Base-by-base conservation (phyloP, 495 filamentous ascomycete species). In the Ascodesmis nigricans region DNA sequence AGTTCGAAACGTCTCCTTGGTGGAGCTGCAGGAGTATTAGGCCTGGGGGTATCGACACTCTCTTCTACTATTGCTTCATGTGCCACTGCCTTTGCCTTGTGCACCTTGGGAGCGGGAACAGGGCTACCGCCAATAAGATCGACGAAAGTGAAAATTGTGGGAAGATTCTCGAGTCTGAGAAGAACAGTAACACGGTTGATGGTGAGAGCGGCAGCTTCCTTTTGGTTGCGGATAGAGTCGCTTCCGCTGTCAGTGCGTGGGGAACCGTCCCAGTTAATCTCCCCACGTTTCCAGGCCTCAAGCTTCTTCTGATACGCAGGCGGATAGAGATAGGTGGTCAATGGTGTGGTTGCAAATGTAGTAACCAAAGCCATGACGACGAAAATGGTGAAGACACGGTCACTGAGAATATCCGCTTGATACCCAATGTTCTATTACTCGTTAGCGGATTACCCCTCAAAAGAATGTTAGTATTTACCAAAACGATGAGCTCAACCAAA, bases 321-420 rank as follows among this genome's bases (percentile, higher is more conserved):
- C 5, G 87, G 87, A 43, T 93, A 97, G 9, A 95, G 57, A 22
- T 54, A 55, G 4, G 67, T 63, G 15, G 77, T 81, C 11, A 93
- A 50, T 0, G 87, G 87, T 0, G 84, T 92, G 0, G 87, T 93
- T 2, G 73, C 61, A 35, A 97, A 83, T 0, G 87, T 97, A 1
- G 83, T 92, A 24, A 92, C 67, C 15, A 34, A 23, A 21, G 87
- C 84, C 67, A 95, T 93, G 41, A 93, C 78, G n/a, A 97, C 87
- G 35, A 97, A 97, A 38, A 97, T 92, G 21, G 83, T 97, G 52
- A 97, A 97, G 0, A 87, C 92, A 18, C 71, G 67, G 16, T 66
- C 64, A 31, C 76, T 84, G 19, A 97, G 57, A 41, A 97, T 93
- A 32, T 73, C 72, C 15, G 87, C 87, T 65, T 91, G 76, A 10